phyloP scores from a whole-genome alignment of 1,284 basidiomycete genomes.

The Ganoderma sinense region DNA sequence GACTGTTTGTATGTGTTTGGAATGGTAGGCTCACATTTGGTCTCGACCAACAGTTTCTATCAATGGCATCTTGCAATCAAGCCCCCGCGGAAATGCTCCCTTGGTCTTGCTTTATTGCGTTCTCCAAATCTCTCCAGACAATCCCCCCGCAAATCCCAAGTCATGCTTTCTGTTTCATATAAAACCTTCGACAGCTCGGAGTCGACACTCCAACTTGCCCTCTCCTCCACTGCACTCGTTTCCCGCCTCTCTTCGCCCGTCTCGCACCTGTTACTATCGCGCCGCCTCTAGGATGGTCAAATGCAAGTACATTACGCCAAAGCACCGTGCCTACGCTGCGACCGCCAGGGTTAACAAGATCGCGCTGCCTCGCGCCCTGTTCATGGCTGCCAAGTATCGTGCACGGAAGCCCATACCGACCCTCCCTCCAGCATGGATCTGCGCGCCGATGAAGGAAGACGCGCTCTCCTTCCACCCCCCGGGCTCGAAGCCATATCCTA shows the following conservation, averaged over 20 bases:
- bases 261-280: background rate
- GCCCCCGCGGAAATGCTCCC: constrained; percentile 12
- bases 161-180: constrained; percentile 18
- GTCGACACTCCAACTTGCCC: constrained; percentile 4
- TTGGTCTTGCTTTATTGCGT: constrained; percentile 29
- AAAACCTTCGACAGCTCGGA: constrained; percentile 1
- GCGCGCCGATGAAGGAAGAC: background rate
- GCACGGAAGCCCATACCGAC: constrained; percentile 18
- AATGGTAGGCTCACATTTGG: constrained; percentile 28
- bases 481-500: background rate
- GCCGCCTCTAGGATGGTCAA: constrained; percentile 7
- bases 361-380: constrained; percentile 6
- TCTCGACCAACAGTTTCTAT: constrained; percentile 19
- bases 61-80: constrained; percentile 27
- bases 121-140: constrained; percentile 15
- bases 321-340: constrained; percentile 4
- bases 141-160: constrained; percentile 13
- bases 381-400: constrained; percentile 17
- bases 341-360: background rate
- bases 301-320: background rate
- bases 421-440: background rate
- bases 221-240: background rate
- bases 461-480: background rate
- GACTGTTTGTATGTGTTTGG: constrained; percentile 30
- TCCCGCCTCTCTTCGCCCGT: background rate